Percentiles rank a stretch among this genome's conserved stretches.
Evolutionary conservation across 257 asterid genomes (phyloP).

Genomic region (Plantago elongata): DNA sequence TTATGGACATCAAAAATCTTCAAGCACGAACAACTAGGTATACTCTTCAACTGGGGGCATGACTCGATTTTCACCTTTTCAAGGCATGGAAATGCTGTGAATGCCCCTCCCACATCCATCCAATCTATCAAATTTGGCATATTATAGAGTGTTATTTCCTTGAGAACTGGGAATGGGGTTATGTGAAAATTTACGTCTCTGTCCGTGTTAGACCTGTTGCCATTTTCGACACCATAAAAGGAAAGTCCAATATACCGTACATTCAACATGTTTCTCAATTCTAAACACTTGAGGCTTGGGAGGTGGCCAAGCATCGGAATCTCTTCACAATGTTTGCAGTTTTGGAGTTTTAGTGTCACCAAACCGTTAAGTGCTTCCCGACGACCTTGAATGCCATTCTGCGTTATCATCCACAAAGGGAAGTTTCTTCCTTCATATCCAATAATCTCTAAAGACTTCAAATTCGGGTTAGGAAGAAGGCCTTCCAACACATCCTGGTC

Average conservation of each 20-base stretch:
- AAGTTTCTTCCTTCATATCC: slow-evolving; percentile 8
- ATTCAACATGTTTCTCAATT: background rate
- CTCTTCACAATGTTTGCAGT: slow-evolving; percentile 13
- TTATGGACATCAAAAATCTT: background rate
- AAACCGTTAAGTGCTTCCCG: background rate
- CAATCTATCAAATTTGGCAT: slow-evolving; percentile 1
- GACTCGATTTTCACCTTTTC: background rate
- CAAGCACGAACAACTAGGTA: slow-evolving; percentile 19
- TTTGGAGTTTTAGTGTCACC: background rate
- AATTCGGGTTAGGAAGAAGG: slow-evolving; percentile 28
- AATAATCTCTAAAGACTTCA: background rate
- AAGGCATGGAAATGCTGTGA: background rate
- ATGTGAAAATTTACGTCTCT: background rate
- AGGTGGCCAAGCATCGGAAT: slow-evolving; percentile 28
- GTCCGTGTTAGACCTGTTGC: too few relatives aligned
- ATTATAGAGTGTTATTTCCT: background rate
- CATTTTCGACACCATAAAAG: background rate
- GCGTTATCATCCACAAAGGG: slow-evolving; percentile 21
- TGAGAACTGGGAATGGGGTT: background rate
- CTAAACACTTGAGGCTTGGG: slow-evolving; percentile 8
- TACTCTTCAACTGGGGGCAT: slow-evolving; percentile 1
- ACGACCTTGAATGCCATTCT: background rate
- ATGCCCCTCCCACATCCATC: background rate
- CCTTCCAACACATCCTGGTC: slow-evolving; percentile 22
- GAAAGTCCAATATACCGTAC: background rate